Base-by-base conservation (phyloP, 768 basidiomycete species). In the Pluteus cervinus region DNA sequence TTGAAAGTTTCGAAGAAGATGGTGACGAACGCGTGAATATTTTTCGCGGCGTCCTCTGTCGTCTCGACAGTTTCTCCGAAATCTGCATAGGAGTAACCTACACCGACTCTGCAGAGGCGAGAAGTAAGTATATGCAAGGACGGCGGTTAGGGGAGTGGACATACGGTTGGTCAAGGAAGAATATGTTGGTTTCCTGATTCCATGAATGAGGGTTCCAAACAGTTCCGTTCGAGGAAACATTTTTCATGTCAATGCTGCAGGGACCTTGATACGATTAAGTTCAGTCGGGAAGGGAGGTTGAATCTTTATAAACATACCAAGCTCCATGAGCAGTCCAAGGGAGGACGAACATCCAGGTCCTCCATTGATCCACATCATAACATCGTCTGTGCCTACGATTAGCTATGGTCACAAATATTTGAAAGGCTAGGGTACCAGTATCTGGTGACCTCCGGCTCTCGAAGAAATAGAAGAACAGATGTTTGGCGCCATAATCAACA, bases 1-100 rank as follows among this genome's bases (percentile, higher is more conserved):
- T 68, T 63, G 62, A 89, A 91, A 0, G 79, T 79, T 45, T 87
- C 80, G 47, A 87, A 85, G 60, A 88, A 87, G 39, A 90, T 81
- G 2, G 74, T 63, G 37, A 88, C 65, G 57, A 89, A 89, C 0
- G 85, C 79, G 33, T 81, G 68, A 25, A 88, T 63, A 49, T 89
- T 81, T 44, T 72, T 74, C 4, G 85, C 81, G 0, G 86, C 87
- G n/a, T 79, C 79, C 56, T 89, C 86, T 0, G 86, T 84, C 0
- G 81, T 86, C 40, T 74, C 76, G 12, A 86, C 65, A 1, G 68
- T 75, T 58, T 85, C 75, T 3, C 78, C 80, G 42, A 69, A 74
- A 44, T 85, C 81, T 2, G 79, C 76, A 41, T 81, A 83, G 2
- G 78, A 81, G 53, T 79, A 86, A 1, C 81, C 83, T 5, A 83